Evolutionary conservation across 306 rosid species (phyloP).

Genomic region (Sesbania bispinosa): DNA sequence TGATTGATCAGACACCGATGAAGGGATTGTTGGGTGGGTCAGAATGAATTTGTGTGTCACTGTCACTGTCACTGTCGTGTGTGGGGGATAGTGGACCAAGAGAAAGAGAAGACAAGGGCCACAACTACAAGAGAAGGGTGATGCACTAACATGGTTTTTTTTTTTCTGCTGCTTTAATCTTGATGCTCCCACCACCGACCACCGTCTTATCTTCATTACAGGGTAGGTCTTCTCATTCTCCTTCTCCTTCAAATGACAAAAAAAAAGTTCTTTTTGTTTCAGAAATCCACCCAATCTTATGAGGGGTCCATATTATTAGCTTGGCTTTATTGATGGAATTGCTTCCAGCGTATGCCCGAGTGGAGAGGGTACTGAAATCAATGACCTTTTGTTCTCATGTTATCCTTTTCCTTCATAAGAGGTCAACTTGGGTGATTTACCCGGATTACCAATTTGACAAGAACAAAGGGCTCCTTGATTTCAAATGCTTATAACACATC

Average conservation of each 20-base stretch:
- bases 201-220: constrained; percentile 3
- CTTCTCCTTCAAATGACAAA: background rate
- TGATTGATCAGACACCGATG: background rate
- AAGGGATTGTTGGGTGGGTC: background rate
- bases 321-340: constrained; percentile 3
- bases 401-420: background rate
- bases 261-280: background rate
- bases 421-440: background rate
- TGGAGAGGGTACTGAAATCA: background rate
- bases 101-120: background rate
- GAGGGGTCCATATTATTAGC: background rate
- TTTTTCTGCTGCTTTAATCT: background rate
- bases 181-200: constrained; percentile 4
- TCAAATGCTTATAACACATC: constrained; percentile 1
- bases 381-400: background rate
- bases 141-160: background rate
- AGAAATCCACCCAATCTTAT: background rate
- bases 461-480: background rate
- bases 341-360: background rate
- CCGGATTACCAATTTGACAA: no score
- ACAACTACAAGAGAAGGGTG: background rate
- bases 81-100: background rate
- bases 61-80: background rate
- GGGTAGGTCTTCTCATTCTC: constrained; percentile 8
- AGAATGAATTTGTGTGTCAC: background rate